Evolutionary conservation across 148 eudicot species (phyloP), one percentile per base, ranked within the genome.

Genomic region (Hydrangea macrophylla): DNA sequence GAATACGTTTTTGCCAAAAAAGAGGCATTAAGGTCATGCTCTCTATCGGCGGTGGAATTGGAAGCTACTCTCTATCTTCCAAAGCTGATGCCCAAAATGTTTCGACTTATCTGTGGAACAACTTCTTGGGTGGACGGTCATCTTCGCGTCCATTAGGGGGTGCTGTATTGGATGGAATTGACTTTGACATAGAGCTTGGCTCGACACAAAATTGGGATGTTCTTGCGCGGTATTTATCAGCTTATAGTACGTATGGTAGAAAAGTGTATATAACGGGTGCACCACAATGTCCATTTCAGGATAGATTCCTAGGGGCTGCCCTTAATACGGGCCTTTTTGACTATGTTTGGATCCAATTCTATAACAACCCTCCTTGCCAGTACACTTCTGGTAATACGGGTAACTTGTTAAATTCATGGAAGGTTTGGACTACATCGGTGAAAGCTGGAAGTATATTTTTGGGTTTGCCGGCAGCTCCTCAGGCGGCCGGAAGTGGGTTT

Each of bases 251-350:
- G 20, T 6, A 0, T 1, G 65, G 71, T 36, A 72, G 30, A 65
- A 80, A 71, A 58, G 88, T 93, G 68, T 85, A 88, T 81, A 50
- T 93, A 40, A 55, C 86, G 0, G 98, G 82, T 0, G 95, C 96
- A 7, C 95, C 98, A n/a, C 96, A 88, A 70, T 93, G 98, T 40
- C 95, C 95, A 0, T 90, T 83, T 56, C 92, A 95, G 6, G 96
- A 90, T 36, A 58, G 23, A 9, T 61, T 32, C 25, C 23, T 93
- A 30, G 86, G 86, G 2, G 48, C 66, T 3, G 92, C 98, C 6
- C 79, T 90, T 9, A 26, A 79, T 2, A 86, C 92, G 0, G 79
- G 86, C 12, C 71, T 86, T 2, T 93, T 93, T 35, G 98, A 90
- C 73, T 88, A 75, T 20, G 89, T 93, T 30, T 93, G 98, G 98